Base-by-base conservation (phyloP, 73 alveolate genomes). In the Effrenium voratum region DNA sequence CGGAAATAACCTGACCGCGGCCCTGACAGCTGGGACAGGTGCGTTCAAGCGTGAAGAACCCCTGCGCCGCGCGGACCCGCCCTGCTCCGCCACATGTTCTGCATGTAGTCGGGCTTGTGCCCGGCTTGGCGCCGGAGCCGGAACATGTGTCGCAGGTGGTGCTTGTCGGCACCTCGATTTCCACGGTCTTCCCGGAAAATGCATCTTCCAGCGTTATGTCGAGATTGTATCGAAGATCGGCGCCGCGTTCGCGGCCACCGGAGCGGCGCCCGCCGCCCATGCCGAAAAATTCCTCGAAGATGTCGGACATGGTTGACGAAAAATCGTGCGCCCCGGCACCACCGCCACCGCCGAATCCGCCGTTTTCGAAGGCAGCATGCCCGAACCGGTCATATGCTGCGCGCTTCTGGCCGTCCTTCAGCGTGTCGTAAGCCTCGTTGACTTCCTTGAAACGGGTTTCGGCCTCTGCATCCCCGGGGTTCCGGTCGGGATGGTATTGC, bases 401-500 rank as follows among this genome's bases (percentile, higher is more conserved):
- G 66, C 66, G 66, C 66, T 52, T 52, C 66, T 52, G 28, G 66
- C 66, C 19, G 66, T 52, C 66, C 10, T 10, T 13, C 28, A 52
- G 66, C 10, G 19, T 52, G 28, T 52, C 66, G 66, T 52, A 52
- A 19, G 66, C 66, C 66, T 52, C 66, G 66, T 19, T 52, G 66
- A 19, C 66, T 19, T 52, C 66, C 66, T 52, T 52, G 66, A 52
- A 52, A 10, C 19, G 10, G 28, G 10, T 19, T 19, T 52, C 66
- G 66, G 66, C 66, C 28, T 52, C 66, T 19, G 66, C 28, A 19
- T 10, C 66, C 10, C 19, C 66, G 28, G 99, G 99, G 76, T 99
- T 99, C 83, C 99, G 99, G 95, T 99, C 99, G 26, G 99, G 99
- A 99, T 99, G 99, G 99, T 99, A 99, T 79, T 99, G 99, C 44